Evolutionary conservation across 768 basidiomycete genomes (phyloP).

Genomic region (Megacollybia marginata): DNA sequence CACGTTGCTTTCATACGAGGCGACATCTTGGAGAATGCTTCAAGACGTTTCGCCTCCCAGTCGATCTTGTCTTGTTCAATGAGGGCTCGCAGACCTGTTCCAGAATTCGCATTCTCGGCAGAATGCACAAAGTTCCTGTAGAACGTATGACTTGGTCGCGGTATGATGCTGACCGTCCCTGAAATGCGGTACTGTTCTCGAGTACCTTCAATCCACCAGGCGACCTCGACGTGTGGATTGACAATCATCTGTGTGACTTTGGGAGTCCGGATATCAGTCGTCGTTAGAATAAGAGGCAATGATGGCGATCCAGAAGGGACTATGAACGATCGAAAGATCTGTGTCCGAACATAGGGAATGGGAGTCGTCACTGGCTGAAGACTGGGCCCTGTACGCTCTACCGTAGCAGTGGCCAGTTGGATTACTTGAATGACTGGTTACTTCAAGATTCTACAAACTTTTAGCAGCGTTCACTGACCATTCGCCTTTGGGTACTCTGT

Average conservation of each 20-base stretch:
- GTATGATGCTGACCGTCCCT: constrained; percentile 50
- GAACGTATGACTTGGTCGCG: constrained; percentile 33
- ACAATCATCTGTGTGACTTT: constrained; percentile 54
- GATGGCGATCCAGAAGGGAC: constrained; percentile 30
- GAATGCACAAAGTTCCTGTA: constrained; percentile 24
- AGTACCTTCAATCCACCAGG: constrained; percentile 67
- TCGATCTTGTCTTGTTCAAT: constrained; percentile 34
- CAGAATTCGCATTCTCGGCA: constrained; percentile 5
- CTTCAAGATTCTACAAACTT: background rate
- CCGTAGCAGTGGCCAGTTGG: constrained; percentile 47
- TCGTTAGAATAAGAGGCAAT: constrained; percentile 55
- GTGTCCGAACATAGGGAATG: constrained; percentile 56
- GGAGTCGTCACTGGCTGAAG: too few relatives aligned
- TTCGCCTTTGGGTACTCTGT: background rate
- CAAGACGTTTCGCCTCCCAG: constrained; percentile 62
- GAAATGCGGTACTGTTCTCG: constrained; percentile 69
- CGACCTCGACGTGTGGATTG: constrained; percentile 47
- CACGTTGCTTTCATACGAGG: constrained; percentile 63
- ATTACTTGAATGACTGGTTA: constrained; percentile 30
- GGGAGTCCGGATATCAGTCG: constrained; percentile 67
- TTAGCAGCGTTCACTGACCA: background rate
- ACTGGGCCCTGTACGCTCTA: constrained; percentile 25
- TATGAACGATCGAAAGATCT: constrained; percentile 55
- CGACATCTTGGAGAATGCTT: constrained; percentile 52
- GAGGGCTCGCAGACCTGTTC: constrained; percentile 23